Conservation (phyloP, 1,284 basidiomycete genomes). For the Cryptococcus deneoformans region DNA sequence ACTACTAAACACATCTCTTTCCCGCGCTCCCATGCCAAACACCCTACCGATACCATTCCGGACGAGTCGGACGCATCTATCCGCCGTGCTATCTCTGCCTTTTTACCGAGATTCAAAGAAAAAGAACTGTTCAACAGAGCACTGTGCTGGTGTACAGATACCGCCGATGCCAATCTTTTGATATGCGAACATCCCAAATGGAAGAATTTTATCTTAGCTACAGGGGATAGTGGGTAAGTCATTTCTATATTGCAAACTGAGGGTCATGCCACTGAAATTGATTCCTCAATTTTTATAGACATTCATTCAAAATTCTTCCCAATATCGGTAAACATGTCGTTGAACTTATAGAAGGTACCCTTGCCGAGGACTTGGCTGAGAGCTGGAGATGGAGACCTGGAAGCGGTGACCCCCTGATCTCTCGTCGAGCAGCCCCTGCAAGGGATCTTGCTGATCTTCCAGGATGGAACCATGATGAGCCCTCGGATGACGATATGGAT, state of each 20-base stretch:
- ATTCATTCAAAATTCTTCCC: constrained; percentile 49
- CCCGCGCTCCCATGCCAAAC: constrained; percentile 42
- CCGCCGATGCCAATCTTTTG: constrained; percentile 34
- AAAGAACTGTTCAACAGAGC: constrained; percentile 30
- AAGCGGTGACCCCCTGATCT: constrained; percentile 20
- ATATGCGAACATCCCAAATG: constrained; percentile 37
- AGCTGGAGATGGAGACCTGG: constrained; percentile 41
- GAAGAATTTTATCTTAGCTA: constrained; percentile 33
- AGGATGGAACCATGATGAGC: constrained; percentile 33
- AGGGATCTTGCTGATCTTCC: constrained; percentile 32
- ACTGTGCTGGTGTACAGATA: constrained; percentile 48
- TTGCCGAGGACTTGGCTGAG: constrained; percentile 25
- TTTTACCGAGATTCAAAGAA: constrained; percentile 35
- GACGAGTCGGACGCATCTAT: constrained; percentile 24
- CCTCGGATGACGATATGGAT: neutral
- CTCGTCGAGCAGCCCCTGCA: constrained; percentile 14
- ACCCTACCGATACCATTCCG: constrained; percentile 44
- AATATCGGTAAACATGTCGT: constrained; percentile 46
- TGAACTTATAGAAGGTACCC: constrained; percentile 41
- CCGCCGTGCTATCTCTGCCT: constrained; percentile 24
- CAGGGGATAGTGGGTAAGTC: constrained; percentile 36
- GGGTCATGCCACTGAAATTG: constrained; percentile 19
- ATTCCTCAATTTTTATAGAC: constrained; percentile 3
- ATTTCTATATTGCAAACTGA: constrained; percentile 48
- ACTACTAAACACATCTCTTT: constrained; percentile 27